Base-by-base conservation (phyloP, 2,329 filamentous ascomycete species). In the Diaporthe ilicicola region DNA sequence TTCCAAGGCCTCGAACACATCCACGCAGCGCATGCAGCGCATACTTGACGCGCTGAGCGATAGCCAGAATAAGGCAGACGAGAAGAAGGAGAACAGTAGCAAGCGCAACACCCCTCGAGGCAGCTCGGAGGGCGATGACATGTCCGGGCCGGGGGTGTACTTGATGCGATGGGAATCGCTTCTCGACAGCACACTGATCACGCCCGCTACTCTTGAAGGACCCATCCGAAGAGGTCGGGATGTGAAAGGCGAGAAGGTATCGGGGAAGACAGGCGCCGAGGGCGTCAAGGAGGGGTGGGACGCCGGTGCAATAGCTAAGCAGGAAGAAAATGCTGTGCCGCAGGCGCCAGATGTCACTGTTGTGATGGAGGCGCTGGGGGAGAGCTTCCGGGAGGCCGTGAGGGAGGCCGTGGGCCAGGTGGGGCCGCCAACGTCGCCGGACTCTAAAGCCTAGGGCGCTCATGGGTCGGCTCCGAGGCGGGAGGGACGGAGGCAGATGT, bases 91-190 rank as follows among this genome's bases (percentile, higher is more conserved):
- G 39, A 22, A 4, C 24, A 27, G 39, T 22, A 59, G 29, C 51
- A 69, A 42, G 37, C 34, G 19, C 19, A 55, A 27, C 51, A 59
- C 53, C 27, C 54, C 42, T 22, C 55, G 34, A 22, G 39, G 27
- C 10, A 56, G 37, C 39, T 48, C 46, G 59, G 64, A 70, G 50
- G 53, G 69, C 32, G 64, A 56, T 62, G 84, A 82, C 44, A 86
- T 87, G 67, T 85, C 84, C 29, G 92, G 92, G 0, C 92, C 93
- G 0, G 93, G 93, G 1, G 88, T 92, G 56, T 95, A 92, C 77
- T 86, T 94, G 29, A 85, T 88, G 1, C 87, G 90, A 62, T 95
- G 93, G 93, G 91, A 94, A 77, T 83, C 87, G 0, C 83, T 94
- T 8, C 83, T 95, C 3, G 91, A 94, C 77, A 83, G 86, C n/a